Base-by-base conservation (phyloP, 306 rosid genomes). In the Cicer pinnatifidum region DNA sequence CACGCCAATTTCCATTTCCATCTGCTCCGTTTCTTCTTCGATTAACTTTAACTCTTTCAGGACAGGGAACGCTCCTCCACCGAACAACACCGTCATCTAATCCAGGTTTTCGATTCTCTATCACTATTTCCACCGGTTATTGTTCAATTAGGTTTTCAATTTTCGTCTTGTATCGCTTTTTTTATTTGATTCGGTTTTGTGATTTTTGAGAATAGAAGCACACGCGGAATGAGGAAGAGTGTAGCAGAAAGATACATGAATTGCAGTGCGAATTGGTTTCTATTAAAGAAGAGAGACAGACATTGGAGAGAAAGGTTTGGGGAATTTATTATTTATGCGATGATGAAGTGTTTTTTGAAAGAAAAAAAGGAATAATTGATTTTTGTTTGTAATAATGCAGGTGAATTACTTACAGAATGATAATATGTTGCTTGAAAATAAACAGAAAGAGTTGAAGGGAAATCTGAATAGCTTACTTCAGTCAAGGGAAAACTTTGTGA, bases 171-270 rank as follows among this genome's bases (percentile, higher is more conserved):
- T 9, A 59, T 64, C 15, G 0, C 37, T 52, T 73, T 46, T 6
- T 33, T 38, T 38, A 33, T 45, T n/a, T 9, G 11, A 70, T 15
- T 56, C 48, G 28, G 2, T 75, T 75, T 81, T 43, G 13, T 58
- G 76, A 54, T 41, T 58, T 75, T 82, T 70, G 79, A 40, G 48
- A 66, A 8, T 83, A 91, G 97, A 91, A 85, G 76, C 88, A 84
- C 67, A 89, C 83, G 86, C 86, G 80, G 75, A 70, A 67, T n/a
- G 92, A 91, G 76, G 97, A 89, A 71, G 96, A 89, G 68, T 77
- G 59, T 19, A 73, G 76, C 71, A 80, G 88, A 77, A 87, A 70
- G 78, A 63, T 91, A n/a, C 91, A 86, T 73, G 91, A 87, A 15
- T 45, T 85, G 80, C 88, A 82, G 79, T 75, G 65, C 4, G 96